phyloP scores from a whole-genome alignment of 2,329 filamentous ascomycete genomes.

The Cordyceps farinosa region DNA sequence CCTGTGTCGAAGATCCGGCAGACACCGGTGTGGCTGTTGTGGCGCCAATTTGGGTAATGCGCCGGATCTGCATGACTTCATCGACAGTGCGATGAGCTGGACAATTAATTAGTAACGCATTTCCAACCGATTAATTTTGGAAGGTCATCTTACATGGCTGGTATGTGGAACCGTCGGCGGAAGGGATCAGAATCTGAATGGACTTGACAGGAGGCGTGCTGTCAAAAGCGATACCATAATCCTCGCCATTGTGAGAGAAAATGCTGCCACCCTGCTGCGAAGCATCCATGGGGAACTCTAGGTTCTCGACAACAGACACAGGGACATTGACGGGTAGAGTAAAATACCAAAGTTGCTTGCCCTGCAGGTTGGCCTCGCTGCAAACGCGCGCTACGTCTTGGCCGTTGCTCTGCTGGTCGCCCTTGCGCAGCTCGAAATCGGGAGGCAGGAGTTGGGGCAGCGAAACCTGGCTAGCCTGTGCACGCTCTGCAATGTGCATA shows the following conservation, averaged over 20 bases:
- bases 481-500: conserved; percentile 36
- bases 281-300: conserved; percentile 58
- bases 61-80: conserved; percentile 62
- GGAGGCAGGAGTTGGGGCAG: conserved; percentile 46
- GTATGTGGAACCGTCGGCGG: conserved; percentile 52
- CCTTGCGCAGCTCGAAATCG: conserved; percentile 53
- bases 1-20: conserved; percentile 46
- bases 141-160: conserved; percentile 43
- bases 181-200: conserved; percentile 60
- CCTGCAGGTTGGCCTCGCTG: conserved; percentile 54
- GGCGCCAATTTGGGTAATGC: conserved; percentile 53
- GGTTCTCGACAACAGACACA: conserved; percentile 62
- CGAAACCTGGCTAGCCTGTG: conserved; percentile 33
- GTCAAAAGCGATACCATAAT: conserved; percentile 59
- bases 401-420: conserved; percentile 34
- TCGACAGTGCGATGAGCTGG: conserved; percentile 43
- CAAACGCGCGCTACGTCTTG: conserved; percentile 53
- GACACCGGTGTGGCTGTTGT: conserved; percentile 28
- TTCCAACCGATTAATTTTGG: no score
- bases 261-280: conserved; percentile 50
- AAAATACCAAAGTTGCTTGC: conserved; percentile 79
- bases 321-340: conserved; percentile 67
- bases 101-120: conserved; percentile 11
- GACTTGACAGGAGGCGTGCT: conserved; percentile 46
- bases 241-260: conserved; percentile 59